Conservation (phyloP, 768 basidiomycete species). For the Termitomyces sp. region DNA sequence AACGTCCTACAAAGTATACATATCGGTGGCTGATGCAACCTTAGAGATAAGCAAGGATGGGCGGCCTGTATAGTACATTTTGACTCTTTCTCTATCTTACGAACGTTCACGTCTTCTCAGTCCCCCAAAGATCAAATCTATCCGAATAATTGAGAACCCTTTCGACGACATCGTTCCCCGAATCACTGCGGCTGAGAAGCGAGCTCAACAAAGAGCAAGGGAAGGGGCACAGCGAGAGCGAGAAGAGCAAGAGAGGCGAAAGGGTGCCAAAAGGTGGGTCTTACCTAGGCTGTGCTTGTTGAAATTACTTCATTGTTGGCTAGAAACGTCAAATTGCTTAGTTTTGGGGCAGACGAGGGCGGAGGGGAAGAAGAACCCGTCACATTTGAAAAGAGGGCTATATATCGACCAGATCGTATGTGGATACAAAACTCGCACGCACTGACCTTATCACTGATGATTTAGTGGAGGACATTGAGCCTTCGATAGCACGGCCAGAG, state of each 20-base stretch:
- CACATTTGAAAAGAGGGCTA: slow-evolving; percentile 70
- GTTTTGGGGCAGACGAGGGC: slow-evolving; percentile 77
- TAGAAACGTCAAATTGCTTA: slow-evolving; percentile 86
- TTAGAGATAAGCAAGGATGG: slow-evolving; percentile 70
- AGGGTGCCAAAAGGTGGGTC: slow-evolving; percentile 83
- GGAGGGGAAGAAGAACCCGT: slow-evolving; percentile 53
- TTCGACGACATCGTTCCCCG: slow-evolving; percentile 94
- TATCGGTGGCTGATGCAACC: slow-evolving; percentile 1
- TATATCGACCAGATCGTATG: slow-evolving; percentile 81
- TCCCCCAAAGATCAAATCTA: slow-evolving; percentile 84
- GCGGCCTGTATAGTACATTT: slow-evolving; percentile 72
- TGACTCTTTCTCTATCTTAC: neutral
- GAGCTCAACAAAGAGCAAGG: slow-evolving; percentile 75
- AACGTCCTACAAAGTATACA: neutral
- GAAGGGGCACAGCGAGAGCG: slow-evolving; percentile 70
- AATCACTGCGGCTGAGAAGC: slow-evolving; percentile 91
- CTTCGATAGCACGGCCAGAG: slow-evolving; percentile 29
- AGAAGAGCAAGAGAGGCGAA: slow-evolving; percentile 67
- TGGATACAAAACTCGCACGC: slow-evolving; percentile 9
- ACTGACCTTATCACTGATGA: neutral
- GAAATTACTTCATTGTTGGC: neutral
- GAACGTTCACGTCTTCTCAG: slow-evolving; percentile 29
- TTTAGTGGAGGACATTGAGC: slow-evolving; percentile 32
- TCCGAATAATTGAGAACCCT: slow-evolving; percentile 88
- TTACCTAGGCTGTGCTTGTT: neutral